Conservation (phyloP, 2,329 filamentous ascomycete species). For the Escovopsis sp. region DNA sequence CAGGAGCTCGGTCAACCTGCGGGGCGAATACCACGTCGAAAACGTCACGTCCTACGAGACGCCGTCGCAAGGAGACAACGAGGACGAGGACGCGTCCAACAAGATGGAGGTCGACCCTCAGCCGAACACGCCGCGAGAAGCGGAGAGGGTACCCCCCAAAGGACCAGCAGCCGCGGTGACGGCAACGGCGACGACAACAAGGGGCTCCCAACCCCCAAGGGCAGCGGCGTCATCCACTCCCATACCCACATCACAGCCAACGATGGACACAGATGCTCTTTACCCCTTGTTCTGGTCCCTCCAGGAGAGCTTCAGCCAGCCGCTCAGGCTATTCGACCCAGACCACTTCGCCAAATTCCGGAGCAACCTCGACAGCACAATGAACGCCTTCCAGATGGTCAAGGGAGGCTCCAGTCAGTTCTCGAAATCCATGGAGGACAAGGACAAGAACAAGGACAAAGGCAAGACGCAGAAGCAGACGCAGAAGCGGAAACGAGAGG, state of each 20-base stretch:
- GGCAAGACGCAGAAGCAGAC: slow-evolving; percentile 51
- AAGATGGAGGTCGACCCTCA: slow-evolving; percentile 52
- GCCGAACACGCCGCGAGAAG: slow-evolving; percentile 18
- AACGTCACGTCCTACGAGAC: slow-evolving; percentile 75
- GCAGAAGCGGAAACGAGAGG: slow-evolving; percentile 53
- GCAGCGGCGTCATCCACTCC: slow-evolving; percentile 23
- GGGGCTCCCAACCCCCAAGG: slow-evolving; percentile 8
- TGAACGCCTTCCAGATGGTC: slow-evolving; percentile 36
- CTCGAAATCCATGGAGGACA: slow-evolving; percentile 34
- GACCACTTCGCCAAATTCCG: slow-evolving; percentile 68
- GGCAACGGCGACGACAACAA: too few relatives aligned
- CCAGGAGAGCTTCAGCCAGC: slow-evolving; percentile 83
- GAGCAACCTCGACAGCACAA: slow-evolving; percentile 53
- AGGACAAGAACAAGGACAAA: too few relatives aligned
- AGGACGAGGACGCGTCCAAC: slow-evolving; percentile 2
- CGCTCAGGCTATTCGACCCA: slow-evolving; percentile 63
- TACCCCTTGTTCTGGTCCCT: slow-evolving; percentile 93
- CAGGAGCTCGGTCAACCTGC: slow-evolving; percentile 90
- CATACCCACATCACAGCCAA: slow-evolving; percentile 19
- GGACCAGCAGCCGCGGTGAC: too few relatives aligned
- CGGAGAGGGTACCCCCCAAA: too few relatives aligned
- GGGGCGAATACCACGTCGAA: slow-evolving; percentile 89
- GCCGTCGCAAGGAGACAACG: slow-evolving; percentile 17
- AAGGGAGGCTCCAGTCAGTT: slow-evolving; percentile 30
- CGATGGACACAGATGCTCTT: slow-evolving; percentile 52